Evolutionary conservation across 768 basidiomycete species (phyloP).

Genomic region (Sistotremastrum niveocremeum): DNA sequence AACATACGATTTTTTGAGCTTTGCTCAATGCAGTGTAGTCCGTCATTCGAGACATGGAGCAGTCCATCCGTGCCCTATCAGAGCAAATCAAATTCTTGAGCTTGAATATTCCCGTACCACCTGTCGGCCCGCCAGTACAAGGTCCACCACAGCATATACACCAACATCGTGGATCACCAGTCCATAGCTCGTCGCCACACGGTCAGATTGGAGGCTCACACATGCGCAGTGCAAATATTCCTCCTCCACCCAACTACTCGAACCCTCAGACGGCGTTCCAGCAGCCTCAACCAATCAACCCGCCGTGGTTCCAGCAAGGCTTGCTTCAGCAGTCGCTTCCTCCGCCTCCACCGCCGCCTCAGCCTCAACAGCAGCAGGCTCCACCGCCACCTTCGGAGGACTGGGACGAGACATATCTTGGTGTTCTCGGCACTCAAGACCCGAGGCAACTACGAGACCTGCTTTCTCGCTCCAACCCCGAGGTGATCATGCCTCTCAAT

Average conservation of each 20-base stretch:
- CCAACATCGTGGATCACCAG: conserved; percentile 15
- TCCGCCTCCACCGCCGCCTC: conserved; percentile 17
- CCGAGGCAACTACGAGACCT: conserved; percentile 60
- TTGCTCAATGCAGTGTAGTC: conserved; percentile 27
- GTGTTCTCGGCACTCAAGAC: conserved; percentile 66
- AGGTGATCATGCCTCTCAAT: conserved; percentile 66
- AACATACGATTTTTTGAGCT: conserved; percentile 1
- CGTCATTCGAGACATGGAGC: conserved; percentile 70
- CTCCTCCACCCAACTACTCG: conserved; percentile 7
- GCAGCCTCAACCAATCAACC: conserved; percentile 40
- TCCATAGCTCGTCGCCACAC: background rate
- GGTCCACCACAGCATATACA: conserved; percentile 20
- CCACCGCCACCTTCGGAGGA: conserved; percentile 53
- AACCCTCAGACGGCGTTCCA: conserved; percentile 14
- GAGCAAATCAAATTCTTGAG: conserved; percentile 76
- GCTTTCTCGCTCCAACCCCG: conserved; percentile 60
- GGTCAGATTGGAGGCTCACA: conserved; percentile 11
- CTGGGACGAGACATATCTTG: conserved; percentile 76
- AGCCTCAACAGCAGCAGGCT: conserved; percentile 31
- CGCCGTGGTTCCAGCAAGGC: conserved; percentile 71
- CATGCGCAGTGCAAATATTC: conserved; percentile 28
- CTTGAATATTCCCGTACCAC: conserved; percentile 35
- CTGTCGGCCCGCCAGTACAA: conserved; percentile 28
- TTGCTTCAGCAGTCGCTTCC: conserved; percentile 39
- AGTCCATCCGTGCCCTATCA: conserved; percentile 54